These are phyloP conservation scores for Colletotrichum theobromicola DNA, from an alignment of 2,329 filamentous ascomycete genomes.

Conservation along the genomic window DNA sequence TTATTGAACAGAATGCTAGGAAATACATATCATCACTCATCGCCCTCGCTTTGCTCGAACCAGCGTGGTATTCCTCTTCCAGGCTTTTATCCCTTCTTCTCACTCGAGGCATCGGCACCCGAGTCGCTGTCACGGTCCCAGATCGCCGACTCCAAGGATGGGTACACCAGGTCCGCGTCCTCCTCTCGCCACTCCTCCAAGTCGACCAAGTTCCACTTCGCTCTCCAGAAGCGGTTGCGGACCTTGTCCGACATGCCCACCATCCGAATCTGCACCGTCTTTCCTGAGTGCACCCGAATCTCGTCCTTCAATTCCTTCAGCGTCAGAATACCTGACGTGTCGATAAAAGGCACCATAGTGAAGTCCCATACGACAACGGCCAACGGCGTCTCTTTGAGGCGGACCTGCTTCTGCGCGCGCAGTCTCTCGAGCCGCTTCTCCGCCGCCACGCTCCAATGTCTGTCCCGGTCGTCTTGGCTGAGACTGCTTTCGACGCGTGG, in stretches of 20 bases:
- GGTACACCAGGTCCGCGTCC: conserved; percentile 16
- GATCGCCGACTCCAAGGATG: conserved; percentile 15
- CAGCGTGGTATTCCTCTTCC: not conserved
- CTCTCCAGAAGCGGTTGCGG: conserved; percentile 41
- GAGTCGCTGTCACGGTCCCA: conserved; percentile 16
- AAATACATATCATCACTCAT: not conserved
- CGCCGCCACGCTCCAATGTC: conserved; percentile 60
- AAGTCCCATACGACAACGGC: conserved; percentile 59
- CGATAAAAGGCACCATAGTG: conserved; percentile 54
- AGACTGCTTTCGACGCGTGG: conserved; percentile 27
- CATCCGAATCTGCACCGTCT: conserved; percentile 52
- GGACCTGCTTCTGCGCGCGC: conserved; percentile 43
- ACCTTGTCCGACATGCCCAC: conserved; percentile 51
- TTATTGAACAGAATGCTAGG: not conserved
- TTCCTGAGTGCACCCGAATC: conserved; percentile 53
- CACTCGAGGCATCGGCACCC: not conserved
- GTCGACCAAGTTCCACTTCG: conserved; percentile 35
- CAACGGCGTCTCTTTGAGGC: conserved; percentile 34
- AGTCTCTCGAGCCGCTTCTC: conserved; percentile 52
- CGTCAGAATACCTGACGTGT: conserved; percentile 57
- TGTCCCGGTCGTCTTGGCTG: conserved; percentile 36
- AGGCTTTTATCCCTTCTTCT: not conserved
- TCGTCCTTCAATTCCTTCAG: conserved; percentile 55
- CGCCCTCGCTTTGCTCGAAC: not conserved
- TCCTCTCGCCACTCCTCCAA: conserved; percentile 18